These are phyloP conservation scores for Rhodotorula babjevae DNA, from an alignment of 768 basidiomycete genomes.

Conservation along the genomic window DNA sequence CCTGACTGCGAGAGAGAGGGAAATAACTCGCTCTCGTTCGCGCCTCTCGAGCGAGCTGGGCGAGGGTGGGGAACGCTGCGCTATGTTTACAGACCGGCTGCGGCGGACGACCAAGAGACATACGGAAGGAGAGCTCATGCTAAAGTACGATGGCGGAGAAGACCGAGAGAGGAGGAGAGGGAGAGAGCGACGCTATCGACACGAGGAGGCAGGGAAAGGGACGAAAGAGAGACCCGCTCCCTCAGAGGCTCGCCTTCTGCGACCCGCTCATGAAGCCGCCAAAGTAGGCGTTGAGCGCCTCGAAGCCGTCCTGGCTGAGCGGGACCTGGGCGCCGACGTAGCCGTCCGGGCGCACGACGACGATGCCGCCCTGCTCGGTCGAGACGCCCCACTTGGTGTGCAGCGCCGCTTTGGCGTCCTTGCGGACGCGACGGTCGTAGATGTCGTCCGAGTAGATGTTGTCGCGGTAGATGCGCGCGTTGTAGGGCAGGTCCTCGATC, in stretches of 20 bases:
- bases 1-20: too few species aligned
- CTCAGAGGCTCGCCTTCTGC: conserved; percentile 13
- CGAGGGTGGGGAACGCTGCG: too few species aligned
- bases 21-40: too few species aligned
- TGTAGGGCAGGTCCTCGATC: conserved; percentile 38
- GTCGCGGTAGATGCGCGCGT: conserved; percentile 37
- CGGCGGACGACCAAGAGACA: not conserved
- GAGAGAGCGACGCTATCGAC: too few species aligned
- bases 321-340: conserved; percentile 45
- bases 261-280: conserved; percentile 38
- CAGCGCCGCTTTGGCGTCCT: conserved; percentile 33
- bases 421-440: conserved; percentile 39
- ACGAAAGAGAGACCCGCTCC: too few species aligned
- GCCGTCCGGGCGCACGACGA: conserved; percentile 47
- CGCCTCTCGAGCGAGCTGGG: too few species aligned
- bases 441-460: conserved; percentile 41
- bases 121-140: too few species aligned
- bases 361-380: conserved; percentile 42
- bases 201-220: not conserved
- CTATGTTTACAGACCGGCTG: not conserved
- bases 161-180: too few species aligned
- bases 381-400: conserved; percentile 44
- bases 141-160: too few species aligned
- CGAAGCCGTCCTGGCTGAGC: conserved; percentile 41
- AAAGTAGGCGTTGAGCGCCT: conserved; percentile 45